phyloP scores from a whole-genome alignment of 306 rosid genomes.

The Morella rubra region DNA sequence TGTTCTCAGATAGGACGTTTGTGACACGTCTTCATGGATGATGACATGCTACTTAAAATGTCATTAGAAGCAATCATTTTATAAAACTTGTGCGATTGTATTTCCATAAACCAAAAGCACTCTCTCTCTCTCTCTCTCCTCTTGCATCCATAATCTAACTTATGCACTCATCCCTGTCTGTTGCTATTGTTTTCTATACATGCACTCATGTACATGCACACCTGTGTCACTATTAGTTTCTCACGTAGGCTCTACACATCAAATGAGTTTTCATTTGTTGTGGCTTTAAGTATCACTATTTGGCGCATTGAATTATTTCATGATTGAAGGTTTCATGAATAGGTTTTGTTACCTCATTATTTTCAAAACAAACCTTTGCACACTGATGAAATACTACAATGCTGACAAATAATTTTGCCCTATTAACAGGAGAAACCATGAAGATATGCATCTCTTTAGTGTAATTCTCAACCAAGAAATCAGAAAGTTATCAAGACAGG shows the following conservation, averaged over 20 bases:
- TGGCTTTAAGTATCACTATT: too few species aligned
- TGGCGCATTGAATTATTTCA: too few species aligned
- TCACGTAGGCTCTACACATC: too few species aligned
- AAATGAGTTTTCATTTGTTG: too few species aligned
- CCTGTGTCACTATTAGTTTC: not conserved
- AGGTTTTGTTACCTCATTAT: slow-evolving; percentile 49
- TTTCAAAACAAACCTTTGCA: slow-evolving; percentile 18
- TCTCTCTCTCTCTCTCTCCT: not conserved
- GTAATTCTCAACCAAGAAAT: slow-evolving; percentile 89
- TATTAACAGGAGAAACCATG: slow-evolving; percentile 74
- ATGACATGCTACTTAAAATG: not conserved
- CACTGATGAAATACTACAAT: slow-evolving; percentile 11
- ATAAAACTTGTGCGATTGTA: not conserved
- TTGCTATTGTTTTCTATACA: too few species aligned
- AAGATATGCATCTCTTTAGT: slow-evolving; percentile 75
- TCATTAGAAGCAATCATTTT: not conserved
- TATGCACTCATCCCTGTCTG: too few species aligned
- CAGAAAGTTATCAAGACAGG: slow-evolving; percentile 84
- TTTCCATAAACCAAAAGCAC: not conserved
- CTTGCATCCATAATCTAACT: too few species aligned
- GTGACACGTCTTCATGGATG: not conserved
- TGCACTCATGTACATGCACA: not conserved
- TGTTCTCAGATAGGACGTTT: not conserved
- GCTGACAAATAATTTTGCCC: slow-evolving; percentile 15
- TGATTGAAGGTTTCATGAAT: slow-evolving; percentile 96